Evolutionary conservation across 83 land plant species (phyloP).

Genomic region (Diphasiastrum complanatum): DNA sequence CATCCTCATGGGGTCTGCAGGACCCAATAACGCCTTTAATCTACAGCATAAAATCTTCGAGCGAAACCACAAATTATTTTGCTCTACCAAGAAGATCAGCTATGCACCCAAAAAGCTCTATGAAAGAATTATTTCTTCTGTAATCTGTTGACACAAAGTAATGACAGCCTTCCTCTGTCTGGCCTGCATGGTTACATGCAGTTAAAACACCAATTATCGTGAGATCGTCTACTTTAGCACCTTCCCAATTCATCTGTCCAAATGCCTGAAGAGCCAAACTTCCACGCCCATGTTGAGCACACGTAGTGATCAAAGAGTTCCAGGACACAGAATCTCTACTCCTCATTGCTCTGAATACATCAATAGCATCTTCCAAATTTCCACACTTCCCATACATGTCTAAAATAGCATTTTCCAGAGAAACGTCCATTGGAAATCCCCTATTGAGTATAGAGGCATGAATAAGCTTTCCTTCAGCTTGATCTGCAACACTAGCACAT

Average conservation of each 20-base stretch:
- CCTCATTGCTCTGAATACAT: background rate
- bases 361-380: background rate
- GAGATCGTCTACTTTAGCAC: too few species aligned
- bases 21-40: too few species aligned
- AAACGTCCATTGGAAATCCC: background rate
- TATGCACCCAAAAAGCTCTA: too few species aligned
- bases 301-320: background rate
- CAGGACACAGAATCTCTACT: background rate
- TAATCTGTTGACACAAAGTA: too few species aligned
- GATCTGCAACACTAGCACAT: background rate
- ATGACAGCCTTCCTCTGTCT: too few species aligned
- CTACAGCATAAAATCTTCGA: too few species aligned
- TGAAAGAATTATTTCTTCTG: too few species aligned
- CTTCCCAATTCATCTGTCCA: background rate
- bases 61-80: too few species aligned
- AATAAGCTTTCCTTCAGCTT: background rate
- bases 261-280: background rate
- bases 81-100: too few species aligned
- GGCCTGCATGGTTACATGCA: too few species aligned
- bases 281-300: background rate
- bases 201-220: too few species aligned
- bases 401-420: background rate
- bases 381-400: background rate
- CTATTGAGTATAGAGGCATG: background rate
- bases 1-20: too few species aligned